These are phyloP conservation scores for Trametes gibbosa DNA, from an alignment of 768 basidiomycete genomes.

Conservation along the genomic window DNA sequence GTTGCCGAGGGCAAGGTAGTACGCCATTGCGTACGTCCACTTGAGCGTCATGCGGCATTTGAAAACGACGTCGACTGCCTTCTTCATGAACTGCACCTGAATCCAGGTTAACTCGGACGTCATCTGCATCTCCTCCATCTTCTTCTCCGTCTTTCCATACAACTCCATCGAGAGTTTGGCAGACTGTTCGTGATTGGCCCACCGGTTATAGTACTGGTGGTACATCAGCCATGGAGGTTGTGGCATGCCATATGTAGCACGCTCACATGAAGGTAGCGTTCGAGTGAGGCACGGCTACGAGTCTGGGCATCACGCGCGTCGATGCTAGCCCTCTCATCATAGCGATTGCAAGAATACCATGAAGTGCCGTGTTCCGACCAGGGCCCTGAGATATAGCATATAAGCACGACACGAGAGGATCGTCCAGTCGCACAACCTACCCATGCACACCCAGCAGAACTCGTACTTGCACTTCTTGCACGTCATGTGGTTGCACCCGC, in stretches of 20 bases:
- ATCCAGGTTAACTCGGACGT: slow-evolving; percentile 94
- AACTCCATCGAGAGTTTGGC: slow-evolving; percentile 92
- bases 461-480: slow-evolving; percentile 99
- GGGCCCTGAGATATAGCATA: slow-evolving; percentile 50
- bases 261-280: slow-evolving; percentile 92
- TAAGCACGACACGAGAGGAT: neutral
- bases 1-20: slow-evolving; percentile 88
- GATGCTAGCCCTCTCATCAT: slow-evolving; percentile 86
- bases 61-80: slow-evolving; percentile 90
- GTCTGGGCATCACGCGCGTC: slow-evolving; percentile 93
- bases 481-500: slow-evolving; percentile 99
- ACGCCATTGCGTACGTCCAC: slow-evolving; percentile 99
- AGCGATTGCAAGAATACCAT: slow-evolving; percentile 98
- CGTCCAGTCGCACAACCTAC: slow-evolving; percentile 33
- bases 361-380: slow-evolving; percentile 97
- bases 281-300: slow-evolving; percentile 83
- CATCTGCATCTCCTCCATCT: slow-evolving; percentile 99
- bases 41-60: slow-evolving; percentile 94
- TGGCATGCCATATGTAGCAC: slow-evolving; percentile 9
- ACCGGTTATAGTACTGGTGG: slow-evolving; percentile 93
- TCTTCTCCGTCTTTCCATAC: slow-evolving; percentile 96
- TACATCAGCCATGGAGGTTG: neutral
- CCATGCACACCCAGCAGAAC: slow-evolving; percentile 99
- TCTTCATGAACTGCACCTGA: slow-evolving; percentile 98
- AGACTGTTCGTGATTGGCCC: slow-evolving; percentile 99